These are phyloP conservation scores for Podospora pseudocomata DNA, from an alignment of 495 filamentous ascomycete genomes.

Conservation along the genomic window DNA sequence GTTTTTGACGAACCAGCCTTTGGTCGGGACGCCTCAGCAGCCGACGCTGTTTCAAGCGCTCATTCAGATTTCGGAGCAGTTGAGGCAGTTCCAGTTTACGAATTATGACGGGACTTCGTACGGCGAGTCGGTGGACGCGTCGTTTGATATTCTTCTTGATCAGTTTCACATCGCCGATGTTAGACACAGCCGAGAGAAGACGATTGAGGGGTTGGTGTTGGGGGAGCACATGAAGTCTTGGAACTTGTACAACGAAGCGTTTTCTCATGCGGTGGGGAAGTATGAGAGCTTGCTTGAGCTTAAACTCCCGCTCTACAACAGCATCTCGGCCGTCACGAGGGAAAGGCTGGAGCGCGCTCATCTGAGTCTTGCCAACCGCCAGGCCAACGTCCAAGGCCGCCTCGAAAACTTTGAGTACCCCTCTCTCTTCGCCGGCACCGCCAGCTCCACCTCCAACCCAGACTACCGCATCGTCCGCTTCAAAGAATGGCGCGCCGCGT, in stretches of 20 bases:
- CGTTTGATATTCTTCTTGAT: conserved; percentile 73
- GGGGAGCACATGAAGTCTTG: conserved; percentile 81
- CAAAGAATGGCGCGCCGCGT: conserved; percentile 73
- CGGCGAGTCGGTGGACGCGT: conserved; percentile 68
- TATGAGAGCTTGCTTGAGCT: conserved; percentile 69
- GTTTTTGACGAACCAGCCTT: conserved; percentile 72
- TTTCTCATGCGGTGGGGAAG: conserved; percentile 89
- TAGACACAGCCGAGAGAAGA: conserved; percentile 79
- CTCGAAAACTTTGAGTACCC: conserved; percentile 86
- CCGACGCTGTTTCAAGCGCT: conserved; percentile 71
- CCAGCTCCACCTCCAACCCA: conserved; percentile 66
- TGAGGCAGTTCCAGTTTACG: conserved; percentile 72
- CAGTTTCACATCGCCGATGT: conserved; percentile 77
- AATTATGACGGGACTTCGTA: conserved; percentile 78
- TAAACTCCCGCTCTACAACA: conserved; percentile 60
- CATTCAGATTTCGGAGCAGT: conserved; percentile 61
- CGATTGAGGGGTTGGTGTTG: conserved; percentile 80
- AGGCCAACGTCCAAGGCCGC: conserved; percentile 61
- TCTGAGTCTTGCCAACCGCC: conserved; percentile 69
- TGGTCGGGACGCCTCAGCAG: conserved; percentile 70
- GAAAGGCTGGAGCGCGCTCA: conserved; percentile 77
- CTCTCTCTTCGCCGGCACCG: conserved; percentile 81
- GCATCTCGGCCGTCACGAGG: conserved; percentile 67
- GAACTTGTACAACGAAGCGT: conserved; percentile 83
- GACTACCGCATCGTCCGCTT: conserved; percentile 78